Conservation (phyloP, 139 green algal genomes). For the Ostreobium quekettii region DNA sequence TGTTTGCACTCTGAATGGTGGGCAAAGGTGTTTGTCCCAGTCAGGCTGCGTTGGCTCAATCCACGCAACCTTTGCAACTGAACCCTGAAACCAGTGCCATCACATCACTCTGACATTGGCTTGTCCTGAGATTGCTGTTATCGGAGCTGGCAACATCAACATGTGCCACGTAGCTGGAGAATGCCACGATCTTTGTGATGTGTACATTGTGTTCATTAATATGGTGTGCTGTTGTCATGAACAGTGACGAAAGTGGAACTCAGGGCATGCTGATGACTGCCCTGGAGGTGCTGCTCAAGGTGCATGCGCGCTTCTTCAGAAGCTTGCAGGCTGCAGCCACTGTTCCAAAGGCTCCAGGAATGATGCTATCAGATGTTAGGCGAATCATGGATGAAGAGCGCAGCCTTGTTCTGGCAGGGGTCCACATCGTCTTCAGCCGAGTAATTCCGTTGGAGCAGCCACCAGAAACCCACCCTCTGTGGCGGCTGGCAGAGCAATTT, state of each 20-base stretch:
- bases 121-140: not conserved
- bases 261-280: conserved; percentile 40
- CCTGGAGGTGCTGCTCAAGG: conserved; percentile 26
- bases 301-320: conserved; percentile 32
- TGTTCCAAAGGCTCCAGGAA: not conserved
- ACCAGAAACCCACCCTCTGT: conserved; percentile 43
- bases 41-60: too few relatives aligned
- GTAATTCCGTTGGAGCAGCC: conserved; percentile 44
- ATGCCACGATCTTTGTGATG: not conserved
- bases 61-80: not conserved
- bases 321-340: too few relatives aligned
- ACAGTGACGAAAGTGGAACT: conserved; percentile 43
- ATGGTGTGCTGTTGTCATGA: not conserved
- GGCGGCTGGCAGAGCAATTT: conserved; percentile 46
- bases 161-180: not conserved
- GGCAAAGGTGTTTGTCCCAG: too few relatives aligned
- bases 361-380: conserved; percentile 23
- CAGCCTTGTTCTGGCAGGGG: conserved; percentile 31
- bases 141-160: not conserved
- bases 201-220: not conserved
- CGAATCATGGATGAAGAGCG: conserved; percentile 23
- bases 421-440: conserved; percentile 48
- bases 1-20: too few relatives aligned
- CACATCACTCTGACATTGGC: not conserved
- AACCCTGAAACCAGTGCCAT: not conserved